A percentile compares a stretch with the other conserved stretches of the same genome.
These are phyloP conservation scores for Ophiobolus disseminans DNA, from an alignment of 2,329 filamentous ascomycete genomes.

Conservation along the genomic window DNA sequence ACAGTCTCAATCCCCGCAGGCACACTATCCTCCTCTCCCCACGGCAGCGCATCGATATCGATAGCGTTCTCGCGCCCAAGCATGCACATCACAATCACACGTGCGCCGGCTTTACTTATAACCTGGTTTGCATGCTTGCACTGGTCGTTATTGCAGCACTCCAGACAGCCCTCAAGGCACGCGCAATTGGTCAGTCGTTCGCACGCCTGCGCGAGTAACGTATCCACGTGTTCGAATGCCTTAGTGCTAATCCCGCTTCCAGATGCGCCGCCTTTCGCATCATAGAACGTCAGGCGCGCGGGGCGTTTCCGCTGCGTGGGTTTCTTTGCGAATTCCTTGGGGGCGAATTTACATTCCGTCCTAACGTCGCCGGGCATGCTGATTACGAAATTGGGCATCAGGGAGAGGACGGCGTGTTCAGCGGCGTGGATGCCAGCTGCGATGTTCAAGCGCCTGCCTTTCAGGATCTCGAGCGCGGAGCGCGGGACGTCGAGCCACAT, in stretches of 20 bases:
- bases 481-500: slow-evolving; percentile 96
- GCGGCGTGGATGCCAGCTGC: slow-evolving; percentile 93
- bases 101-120: slow-evolving; percentile 89
- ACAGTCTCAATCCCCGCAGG: slow-evolving; percentile 83
- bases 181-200: slow-evolving; percentile 76
- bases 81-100: slow-evolving; percentile 79
- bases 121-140: slow-evolving; percentile 90
- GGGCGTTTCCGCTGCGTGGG: slow-evolving; percentile 80
- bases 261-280: slow-evolving; percentile 84
- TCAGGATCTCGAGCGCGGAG: slow-evolving; percentile 77
- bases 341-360: slow-evolving; percentile 88
- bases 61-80: slow-evolving; percentile 77
- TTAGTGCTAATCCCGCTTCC: slow-evolving; percentile 90
- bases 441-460: slow-evolving; percentile 74
- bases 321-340: slow-evolving; percentile 82
- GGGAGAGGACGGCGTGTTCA: slow-evolving; percentile 84
- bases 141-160: slow-evolving; percentile 84
- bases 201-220: slow-evolving; percentile 77
- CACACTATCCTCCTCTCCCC: slow-evolving; percentile 75
- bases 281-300: slow-evolving; percentile 90
- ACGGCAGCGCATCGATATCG: slow-evolving; percentile 82
- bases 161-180: slow-evolving; percentile 82
- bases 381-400: slow-evolving; percentile 91
- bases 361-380: slow-evolving; percentile 89
- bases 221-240: slow-evolving; percentile 89